Percentiles rank a stretch among this genome's conserved stretches.
Conservation (phyloP, 805 yeast species). For the Saccharomyces mikatae region DNA sequence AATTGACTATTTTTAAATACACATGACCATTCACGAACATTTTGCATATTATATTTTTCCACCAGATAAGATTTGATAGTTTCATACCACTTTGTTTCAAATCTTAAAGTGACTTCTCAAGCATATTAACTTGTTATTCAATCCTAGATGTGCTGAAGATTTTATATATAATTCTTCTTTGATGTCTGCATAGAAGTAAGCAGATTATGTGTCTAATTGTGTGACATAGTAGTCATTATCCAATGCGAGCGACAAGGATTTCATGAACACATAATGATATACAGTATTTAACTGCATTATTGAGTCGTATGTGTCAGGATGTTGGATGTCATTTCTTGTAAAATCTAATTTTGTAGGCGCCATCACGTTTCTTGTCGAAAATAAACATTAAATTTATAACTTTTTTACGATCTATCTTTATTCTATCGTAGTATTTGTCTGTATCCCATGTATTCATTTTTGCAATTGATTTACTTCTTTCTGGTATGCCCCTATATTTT, state of each 20-base stretch:
- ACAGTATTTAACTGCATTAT: background rate
- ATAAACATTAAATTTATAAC: background rate
- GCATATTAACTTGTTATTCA: slow-evolving; percentile 4
- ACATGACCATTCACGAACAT: slow-evolving; percentile 9
- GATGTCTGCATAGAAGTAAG: slow-evolving; percentile 4
- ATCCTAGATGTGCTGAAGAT: slow-evolving; percentile 3
- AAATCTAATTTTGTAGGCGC: slow-evolving; percentile 2
- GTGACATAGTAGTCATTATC: slow-evolving; percentile 1
- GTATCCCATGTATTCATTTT: slow-evolving; percentile 6
- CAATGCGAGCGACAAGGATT: slow-evolving; percentile 4
- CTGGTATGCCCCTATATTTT: slow-evolving; percentile 5
- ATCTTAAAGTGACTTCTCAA: slow-evolving; percentile 5
- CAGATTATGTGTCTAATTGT: slow-evolving; percentile 5
- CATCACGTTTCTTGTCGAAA: slow-evolving; percentile 5
- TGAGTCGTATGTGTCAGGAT: background rate
- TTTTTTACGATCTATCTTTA: background rate
- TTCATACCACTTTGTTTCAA: slow-evolving; percentile 3
- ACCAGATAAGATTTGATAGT: slow-evolving; percentile 1
- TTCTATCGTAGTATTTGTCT: background rate
- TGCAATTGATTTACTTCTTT: slow-evolving; percentile 10
- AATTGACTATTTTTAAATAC: too few relatives aligned
- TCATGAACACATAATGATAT: slow-evolving; percentile 10
- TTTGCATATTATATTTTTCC: background rate
- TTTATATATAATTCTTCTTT: slow-evolving; percentile 4
- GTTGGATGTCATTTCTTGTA: slow-evolving; percentile 4